phyloP scores from a whole-genome alignment of 1,284 basidiomycete species.

The Sanguinoderma infundibulare region DNA sequence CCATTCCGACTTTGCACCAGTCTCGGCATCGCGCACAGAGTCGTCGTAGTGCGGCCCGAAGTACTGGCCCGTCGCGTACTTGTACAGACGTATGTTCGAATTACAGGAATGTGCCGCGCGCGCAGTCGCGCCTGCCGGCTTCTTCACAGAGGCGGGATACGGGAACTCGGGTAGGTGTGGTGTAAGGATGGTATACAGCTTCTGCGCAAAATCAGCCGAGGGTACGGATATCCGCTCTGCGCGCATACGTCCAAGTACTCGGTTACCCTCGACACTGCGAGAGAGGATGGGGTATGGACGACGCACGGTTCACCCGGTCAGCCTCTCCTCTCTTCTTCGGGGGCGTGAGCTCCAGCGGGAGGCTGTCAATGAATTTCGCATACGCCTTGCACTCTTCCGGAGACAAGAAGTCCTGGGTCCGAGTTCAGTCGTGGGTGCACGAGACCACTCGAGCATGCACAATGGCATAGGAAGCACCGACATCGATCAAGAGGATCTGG shows the following conservation, averaged over 20 bases:
- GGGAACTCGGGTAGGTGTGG: conserved; percentile 68
- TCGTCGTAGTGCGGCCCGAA: conserved; percentile 83
- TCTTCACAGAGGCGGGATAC: conserved; percentile 49
- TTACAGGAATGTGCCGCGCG: conserved; percentile 62
- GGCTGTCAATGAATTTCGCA: conserved; percentile 64
- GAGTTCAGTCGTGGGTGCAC: conserved; percentile 11
- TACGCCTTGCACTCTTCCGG: conserved; percentile 66
- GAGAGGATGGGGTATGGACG: conserved; percentile 15
- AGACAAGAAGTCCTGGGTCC: conserved; percentile 58
- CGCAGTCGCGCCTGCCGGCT: conserved; percentile 34
- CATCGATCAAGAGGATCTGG: conserved; percentile 70
- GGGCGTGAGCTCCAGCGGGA: conserved; percentile 70
- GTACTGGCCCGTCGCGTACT: conserved; percentile 66
- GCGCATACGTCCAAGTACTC: neutral
- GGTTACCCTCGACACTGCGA: neutral
- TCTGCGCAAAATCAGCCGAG: conserved; percentile 63
- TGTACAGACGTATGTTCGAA: conserved; percentile 74
- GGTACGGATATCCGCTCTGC: conserved; percentile 67
- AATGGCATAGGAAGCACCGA: conserved; percentile 33
- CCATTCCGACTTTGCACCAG: conserved; percentile 74
- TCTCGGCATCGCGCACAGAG: conserved; percentile 57
- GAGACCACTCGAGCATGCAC: neutral
- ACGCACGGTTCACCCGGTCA: conserved; percentile 72
- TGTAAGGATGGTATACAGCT: conserved; percentile 52
- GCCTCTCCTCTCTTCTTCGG: conserved; percentile 81